Conservation (phyloP, 345 rosid genomes). For the Stellera chamaejasme region DNA sequence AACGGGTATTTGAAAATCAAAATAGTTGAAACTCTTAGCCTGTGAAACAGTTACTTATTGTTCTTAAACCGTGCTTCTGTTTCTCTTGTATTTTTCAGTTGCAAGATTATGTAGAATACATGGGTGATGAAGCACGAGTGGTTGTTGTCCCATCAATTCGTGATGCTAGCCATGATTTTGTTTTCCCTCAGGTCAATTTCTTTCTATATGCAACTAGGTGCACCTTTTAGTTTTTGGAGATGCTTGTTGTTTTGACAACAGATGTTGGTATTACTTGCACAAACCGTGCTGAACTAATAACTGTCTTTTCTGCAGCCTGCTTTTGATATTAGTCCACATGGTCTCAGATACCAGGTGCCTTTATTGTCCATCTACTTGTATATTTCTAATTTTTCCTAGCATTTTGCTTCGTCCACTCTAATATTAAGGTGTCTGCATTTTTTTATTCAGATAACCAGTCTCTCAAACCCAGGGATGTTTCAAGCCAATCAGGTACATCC, state of each 20-base stretch:
- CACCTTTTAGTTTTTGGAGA: constrained; percentile 2
- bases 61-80: neutral
- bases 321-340: constrained; percentile 43
- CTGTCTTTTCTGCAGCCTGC: constrained; percentile 56
- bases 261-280: neutral
- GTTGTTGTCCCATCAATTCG: constrained; percentile 73
- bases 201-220: neutral
- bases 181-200: constrained; percentile 86
- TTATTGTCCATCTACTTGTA: neutral
- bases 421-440: neutral
- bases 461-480: constrained; percentile 75
- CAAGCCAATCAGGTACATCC: constrained; percentile 66
- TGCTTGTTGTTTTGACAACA: neutral
- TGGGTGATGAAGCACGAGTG: constrained; percentile 59
- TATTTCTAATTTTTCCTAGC: neutral
- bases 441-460: constrained; percentile 46
- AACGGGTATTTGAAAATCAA: constrained; percentile 41
- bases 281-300: constrained; percentile 6
- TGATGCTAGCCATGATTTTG: constrained; percentile 86
- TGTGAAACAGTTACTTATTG: neutral
- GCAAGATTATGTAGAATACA: constrained; percentile 72
- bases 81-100: constrained; percentile 37
- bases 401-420: constrained; percentile 4
- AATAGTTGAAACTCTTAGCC: neutral
- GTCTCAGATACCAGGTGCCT: constrained; percentile 53